Evolutionary conservation across 2,329 filamentous ascomycete species (phyloP).

Genomic region (Hysterium pulicare): DNA sequence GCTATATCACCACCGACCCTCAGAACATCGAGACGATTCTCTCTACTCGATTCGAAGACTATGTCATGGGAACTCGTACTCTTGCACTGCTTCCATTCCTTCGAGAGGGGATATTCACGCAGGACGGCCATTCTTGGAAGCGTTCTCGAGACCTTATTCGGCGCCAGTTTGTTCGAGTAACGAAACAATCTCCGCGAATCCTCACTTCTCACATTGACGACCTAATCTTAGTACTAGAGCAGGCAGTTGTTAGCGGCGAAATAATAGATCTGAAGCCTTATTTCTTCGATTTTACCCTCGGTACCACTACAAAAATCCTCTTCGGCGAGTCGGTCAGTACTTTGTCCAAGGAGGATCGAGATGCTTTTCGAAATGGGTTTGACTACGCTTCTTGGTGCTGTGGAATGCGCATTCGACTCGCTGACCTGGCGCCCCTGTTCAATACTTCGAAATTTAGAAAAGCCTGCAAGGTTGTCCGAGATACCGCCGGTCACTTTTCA

Average conservation of each 20-base stretch:
- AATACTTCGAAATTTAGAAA: conserved; percentile 5
- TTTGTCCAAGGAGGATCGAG: conserved; percentile 14
- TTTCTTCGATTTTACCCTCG: conserved; percentile 56
- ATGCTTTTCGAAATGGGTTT: conserved; percentile 22
- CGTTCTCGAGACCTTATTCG: conserved; percentile 32
- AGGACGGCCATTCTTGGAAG: conserved; percentile 23
- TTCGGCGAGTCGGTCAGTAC: conserved; percentile 19
- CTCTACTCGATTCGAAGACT: conserved; percentile 18
- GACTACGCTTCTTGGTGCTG: no score
- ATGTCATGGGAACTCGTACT: conserved; percentile 6
- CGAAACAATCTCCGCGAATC: conserved; percentile 30
- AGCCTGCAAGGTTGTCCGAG: conserved; percentile 20
- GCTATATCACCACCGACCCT: conserved; percentile 22
- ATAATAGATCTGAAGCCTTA: conserved; percentile 13
- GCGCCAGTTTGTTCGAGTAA: conserved; percentile 33
- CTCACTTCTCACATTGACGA: conserved; percentile 30
- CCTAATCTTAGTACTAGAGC: conserved; percentile 21
- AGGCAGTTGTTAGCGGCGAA: conserved; percentile 11
- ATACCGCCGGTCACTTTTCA: conserved; percentile 16
- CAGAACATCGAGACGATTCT: conserved; percentile 22
- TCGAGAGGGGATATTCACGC: conserved; percentile 17
- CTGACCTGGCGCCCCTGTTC: neutral
- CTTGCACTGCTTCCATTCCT: conserved; percentile 10
- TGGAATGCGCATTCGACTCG: no score
- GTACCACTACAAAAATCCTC: conserved; percentile 58